These are phyloP conservation scores for Aschersonia sp. DNA, from an alignment of 2,329 filamentous ascomycete species.

Conservation along the genomic window DNA sequence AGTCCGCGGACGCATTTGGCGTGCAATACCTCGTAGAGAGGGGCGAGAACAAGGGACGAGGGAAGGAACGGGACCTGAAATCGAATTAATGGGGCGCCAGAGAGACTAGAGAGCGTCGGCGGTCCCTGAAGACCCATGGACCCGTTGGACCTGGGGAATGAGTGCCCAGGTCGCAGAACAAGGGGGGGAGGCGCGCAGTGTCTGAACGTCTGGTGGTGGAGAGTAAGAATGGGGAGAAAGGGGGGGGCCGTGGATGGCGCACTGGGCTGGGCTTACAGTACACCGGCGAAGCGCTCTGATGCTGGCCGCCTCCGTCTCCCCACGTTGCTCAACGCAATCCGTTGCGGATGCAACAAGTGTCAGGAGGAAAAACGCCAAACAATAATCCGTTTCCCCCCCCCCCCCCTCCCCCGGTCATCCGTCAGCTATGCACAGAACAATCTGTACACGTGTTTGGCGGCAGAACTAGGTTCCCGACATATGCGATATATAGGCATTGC, in stretches of 20 bases:
- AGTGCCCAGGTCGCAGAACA: not conserved
- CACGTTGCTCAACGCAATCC: not conserved
- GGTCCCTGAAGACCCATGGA: conserved; percentile 1
- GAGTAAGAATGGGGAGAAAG: too few relatives aligned
- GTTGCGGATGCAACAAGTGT: not conserved
- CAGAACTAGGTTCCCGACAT: too few relatives aligned
- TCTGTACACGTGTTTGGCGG: too few relatives aligned
- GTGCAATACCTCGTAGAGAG: too few relatives aligned
- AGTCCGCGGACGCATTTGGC: too few relatives aligned
- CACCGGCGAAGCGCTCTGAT: not conserved
- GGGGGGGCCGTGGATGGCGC: not conserved
- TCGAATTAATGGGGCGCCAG: not conserved
- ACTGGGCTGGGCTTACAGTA: not conserved
- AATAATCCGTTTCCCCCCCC: too few relatives aligned
- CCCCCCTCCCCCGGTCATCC: too few relatives aligned
- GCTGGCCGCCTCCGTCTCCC: too few relatives aligned
- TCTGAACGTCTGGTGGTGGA: too few relatives aligned
- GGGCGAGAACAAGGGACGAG: not conserved
- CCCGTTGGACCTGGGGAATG: conserved; percentile 2
- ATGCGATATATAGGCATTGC: too few relatives aligned
- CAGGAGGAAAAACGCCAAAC: too few relatives aligned
- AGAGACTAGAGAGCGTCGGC: conserved; percentile 1
- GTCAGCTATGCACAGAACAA: too few relatives aligned
- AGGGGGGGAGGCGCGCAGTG: not conserved
- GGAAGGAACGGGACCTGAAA: conserved; percentile 1